phyloP scores from a whole-genome alignment of 2,329 filamentous ascomycete species.

The Cladorrhinum sp. region DNA sequence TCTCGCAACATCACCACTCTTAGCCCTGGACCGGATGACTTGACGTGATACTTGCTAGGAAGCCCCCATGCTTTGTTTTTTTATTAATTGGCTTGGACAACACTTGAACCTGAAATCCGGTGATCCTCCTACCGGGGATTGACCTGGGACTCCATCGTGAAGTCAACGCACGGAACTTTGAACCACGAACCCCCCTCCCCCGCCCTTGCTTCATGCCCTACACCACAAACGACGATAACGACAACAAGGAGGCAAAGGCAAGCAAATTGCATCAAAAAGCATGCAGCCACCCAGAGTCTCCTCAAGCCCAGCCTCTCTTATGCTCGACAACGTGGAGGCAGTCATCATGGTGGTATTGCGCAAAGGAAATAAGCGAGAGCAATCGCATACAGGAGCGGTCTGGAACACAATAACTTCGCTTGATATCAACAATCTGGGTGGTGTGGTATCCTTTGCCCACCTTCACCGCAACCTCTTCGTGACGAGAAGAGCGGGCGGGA shows the following conservation, averaged over 20 bases:
- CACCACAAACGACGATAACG: not conserved
- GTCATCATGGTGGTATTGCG: not conserved
- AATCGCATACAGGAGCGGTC: not conserved
- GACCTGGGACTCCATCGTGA: slow-evolving; percentile 2
- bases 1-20: not conserved
- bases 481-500: not conserved
- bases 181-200: not conserved
- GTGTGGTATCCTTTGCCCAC: not conserved
- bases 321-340: no score
- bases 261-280: no score
- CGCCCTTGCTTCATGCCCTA: no score
- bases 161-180: slow-evolving; percentile 6
- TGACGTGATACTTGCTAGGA: not conserved
- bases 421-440: not conserved
- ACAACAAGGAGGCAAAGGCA: not conserved
- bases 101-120: not conserved
- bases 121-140: slow-evolving; percentile 2
- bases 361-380: not conserved
- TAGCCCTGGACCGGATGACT: not conserved
- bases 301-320: no score
- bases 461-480: slow-evolving; percentile 2
- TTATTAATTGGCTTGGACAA: slow-evolving; percentile 9
- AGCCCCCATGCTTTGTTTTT: not conserved
- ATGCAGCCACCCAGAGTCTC: no score
- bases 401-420: slow-evolving; percentile 4